These are phyloP conservation scores for Cercospora nicotianae DNA, from an alignment of 2,329 filamentous ascomycete genomes.

Conservation along the genomic window DNA sequence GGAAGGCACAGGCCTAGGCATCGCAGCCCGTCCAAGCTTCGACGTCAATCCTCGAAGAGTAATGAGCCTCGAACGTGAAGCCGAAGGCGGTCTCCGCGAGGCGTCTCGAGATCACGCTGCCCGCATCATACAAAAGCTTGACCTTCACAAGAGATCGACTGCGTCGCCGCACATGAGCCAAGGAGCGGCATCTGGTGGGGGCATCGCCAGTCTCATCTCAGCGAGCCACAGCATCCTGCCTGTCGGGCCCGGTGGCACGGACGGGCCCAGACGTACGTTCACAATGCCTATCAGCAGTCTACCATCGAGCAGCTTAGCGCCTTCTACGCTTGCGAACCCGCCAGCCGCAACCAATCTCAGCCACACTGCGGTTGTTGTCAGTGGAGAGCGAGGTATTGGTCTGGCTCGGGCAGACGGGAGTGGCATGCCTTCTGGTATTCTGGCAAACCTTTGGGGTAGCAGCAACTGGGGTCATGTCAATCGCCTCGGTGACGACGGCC, in stretches of 20 bases:
- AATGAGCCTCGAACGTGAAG: constrained; percentile 50
- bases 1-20: constrained; percentile 35
- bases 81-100: constrained; percentile 60
- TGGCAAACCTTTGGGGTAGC: constrained; percentile 93
- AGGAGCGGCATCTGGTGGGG: constrained; percentile 52
- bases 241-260: constrained; percentile 52
- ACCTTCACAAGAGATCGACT: constrained; percentile 78
- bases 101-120: constrained; percentile 77
- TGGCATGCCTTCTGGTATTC: constrained; percentile 79
- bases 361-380: constrained; percentile 77
- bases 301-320: constrained; percentile 67
- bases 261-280: constrained; percentile 27
- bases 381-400: constrained; percentile 70
- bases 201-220: constrained; percentile 82
- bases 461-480: constrained; percentile 75
- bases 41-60: constrained; percentile 60
- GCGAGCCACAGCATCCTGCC: constrained; percentile 79
- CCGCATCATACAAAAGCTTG: constrained; percentile 88
- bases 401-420: constrained; percentile 59
- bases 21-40: constrained; percentile 66
- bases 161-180: constrained; percentile 40
- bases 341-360: constrained; percentile 84
- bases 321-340: constrained; percentile 76
- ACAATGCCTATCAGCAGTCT: constrained; percentile 45
- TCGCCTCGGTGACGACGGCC: constrained; percentile 57